Evolutionary conservation across 352 stramenopile genomes (phyloP).

Genomic region (Phytophthora cactorum): DNA sequence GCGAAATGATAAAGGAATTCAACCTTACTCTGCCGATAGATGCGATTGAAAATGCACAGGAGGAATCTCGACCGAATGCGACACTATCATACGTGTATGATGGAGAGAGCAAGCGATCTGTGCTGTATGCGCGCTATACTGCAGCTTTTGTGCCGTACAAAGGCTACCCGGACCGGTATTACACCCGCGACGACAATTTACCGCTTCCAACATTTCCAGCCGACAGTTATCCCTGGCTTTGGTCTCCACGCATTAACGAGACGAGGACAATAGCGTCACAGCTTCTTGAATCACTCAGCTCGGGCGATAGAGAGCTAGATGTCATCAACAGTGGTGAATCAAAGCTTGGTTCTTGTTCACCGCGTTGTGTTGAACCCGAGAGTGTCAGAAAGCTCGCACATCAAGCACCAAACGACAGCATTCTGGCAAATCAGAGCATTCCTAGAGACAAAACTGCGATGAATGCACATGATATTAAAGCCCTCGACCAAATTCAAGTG

Average conservation of each 20-base stretch:
- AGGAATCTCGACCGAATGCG: conserved; percentile 35
- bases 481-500: conserved; percentile 38
- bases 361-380: conserved; percentile 5
- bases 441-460: conserved; percentile 6
- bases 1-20: conserved; percentile 43
- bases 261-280: conserved; percentile 33
- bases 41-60: conserved; percentile 8
- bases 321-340: not conserved
- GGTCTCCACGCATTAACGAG: conserved; percentile 38
- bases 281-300: conserved; percentile 28
- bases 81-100: conserved; percentile 37
- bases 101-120: conserved; percentile 27
- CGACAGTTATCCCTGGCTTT: conserved; percentile 57
- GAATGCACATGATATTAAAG: conserved; percentile 28
- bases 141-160: conserved; percentile 52
- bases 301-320: conserved; percentile 4
- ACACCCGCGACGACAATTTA: conserved; percentile 43
- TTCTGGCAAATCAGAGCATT: not conserved
- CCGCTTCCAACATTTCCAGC: conserved; percentile 43
- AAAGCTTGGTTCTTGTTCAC: not conserved
- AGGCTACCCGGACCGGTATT: conserved; percentile 55
- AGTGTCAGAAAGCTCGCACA: conserved; percentile 1
- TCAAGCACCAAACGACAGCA: not conserved
- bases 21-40: conserved; percentile 41
- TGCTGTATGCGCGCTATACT: conserved; percentile 27